These are phyloP conservation scores for Penicillium bovifimosum DNA, from an alignment of 495 filamentous ascomycete genomes.

Conservation along the genomic window DNA sequence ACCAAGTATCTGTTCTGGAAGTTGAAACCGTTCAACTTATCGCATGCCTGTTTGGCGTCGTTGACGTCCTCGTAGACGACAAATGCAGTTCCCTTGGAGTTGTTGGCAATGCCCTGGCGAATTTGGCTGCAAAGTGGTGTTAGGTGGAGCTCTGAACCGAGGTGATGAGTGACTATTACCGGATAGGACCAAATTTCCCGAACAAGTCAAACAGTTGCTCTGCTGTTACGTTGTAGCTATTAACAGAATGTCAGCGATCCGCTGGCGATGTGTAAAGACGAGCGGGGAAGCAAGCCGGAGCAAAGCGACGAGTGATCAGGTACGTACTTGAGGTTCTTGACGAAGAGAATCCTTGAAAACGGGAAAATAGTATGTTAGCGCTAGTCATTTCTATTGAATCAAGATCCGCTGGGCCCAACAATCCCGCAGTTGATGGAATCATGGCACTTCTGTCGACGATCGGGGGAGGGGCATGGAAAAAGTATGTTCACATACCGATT, in stretches of 20 bases:
- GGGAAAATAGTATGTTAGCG: conserved; percentile 8
- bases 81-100: conserved; percentile 97
- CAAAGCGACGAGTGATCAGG: conserved; percentile 16
- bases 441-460: conserved; percentile 11
- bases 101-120: conserved; percentile 93
- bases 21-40: conserved; percentile 99
- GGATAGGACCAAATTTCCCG: conserved; percentile 88
- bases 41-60: conserved; percentile 97
- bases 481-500: conserved; percentile 63
- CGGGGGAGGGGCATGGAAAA: conserved; percentile 32
- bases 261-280: neutral
- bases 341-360: conserved; percentile 78
- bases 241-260: conserved; percentile 11
- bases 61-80: conserved; percentile 99
- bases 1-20: conserved; percentile 99
- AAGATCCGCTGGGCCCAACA: neutral
- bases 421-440: neutral
- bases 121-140: conserved; percentile 68
- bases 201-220: conserved; percentile 94
- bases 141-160: conserved; percentile 17
- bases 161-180: conserved; percentile 46
- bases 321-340: conserved; percentile 89
- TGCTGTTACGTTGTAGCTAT: conserved; percentile 89
- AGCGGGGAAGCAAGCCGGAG: conserved; percentile 1
- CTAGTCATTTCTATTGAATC: conserved; percentile 15